Evolutionary conservation across 805 yeast genomes (phyloP), one percentile per base, ranked within the genome.

Genomic region (Kluyveromyces dobzhanskii): DNA sequence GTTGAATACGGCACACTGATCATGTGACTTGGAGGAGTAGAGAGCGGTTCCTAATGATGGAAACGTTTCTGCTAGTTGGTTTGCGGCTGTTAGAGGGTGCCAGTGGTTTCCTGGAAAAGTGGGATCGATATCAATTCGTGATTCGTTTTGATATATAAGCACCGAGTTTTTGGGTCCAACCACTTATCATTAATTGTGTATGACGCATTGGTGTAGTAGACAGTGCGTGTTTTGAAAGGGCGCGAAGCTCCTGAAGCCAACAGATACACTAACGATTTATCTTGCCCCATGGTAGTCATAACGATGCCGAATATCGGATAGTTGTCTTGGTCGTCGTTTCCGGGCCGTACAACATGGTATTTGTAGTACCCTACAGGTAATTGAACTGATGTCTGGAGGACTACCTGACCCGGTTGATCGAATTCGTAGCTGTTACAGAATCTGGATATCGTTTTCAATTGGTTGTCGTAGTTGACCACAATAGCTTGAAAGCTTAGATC

Each of bases 321-420:
- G 3, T 6, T 6, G 9, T 6, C 24, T 9, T 21, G 8, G 6
- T 21, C 24, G n/a, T n/a, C 16, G 30, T 32, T 32, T 23, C 24
- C 24, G 18, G 35, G n/a, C 7, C 35, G 32, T 14, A 32, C 35
- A 14, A 27, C 11, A 14, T 14, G 30, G 21, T 34, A 34, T 14
- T 14, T 26, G 12, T 26, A 18, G 21, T 24, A 34, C 17, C 37
- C 37, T 3, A 26, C 19, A 17, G 37, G 37, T 17, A 34, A 13
- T 9, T 5, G 19, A n/a, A 16, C 17, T 9, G 23, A n/a, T 2
- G 6, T 24, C 30, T 9, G 11, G 13, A 34, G 16, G 14, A 7
- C 21, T 5, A 34, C 19, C 19, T 26, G 14, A 4, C 29, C 29
- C 5, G 17, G 10, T 4, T 25, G 18, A 3, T 25, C 30, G 18